phyloP scores from a whole-genome alignment of 495 filamentous ascomycete species.

The Chaetomium tenue region DNA sequence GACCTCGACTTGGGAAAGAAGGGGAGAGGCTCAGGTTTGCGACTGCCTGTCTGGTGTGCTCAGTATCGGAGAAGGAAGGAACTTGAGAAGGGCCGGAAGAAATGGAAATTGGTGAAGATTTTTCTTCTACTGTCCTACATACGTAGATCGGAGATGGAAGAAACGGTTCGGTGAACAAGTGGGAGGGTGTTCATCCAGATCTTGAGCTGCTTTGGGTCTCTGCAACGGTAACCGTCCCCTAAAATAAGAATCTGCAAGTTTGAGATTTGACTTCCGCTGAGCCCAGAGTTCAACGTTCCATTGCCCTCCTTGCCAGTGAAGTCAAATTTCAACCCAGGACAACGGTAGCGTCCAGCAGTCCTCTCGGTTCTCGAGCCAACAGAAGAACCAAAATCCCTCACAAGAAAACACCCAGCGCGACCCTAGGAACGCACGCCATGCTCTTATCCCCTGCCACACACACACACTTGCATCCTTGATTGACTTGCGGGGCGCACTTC shows the following conservation, averaged over 20 bases:
- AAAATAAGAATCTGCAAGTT: conserved; percentile 11
- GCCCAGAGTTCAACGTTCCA: conserved; percentile 1
- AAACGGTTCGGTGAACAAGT: background rate
- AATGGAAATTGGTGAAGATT: too few relatives aligned
- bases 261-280: background rate
- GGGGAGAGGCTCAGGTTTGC: too few relatives aligned
- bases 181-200: background rate
- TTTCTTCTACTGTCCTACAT: too few relatives aligned
- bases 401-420: background rate
- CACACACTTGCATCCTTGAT: background rate
- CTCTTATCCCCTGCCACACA: background rate
- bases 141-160: background rate
- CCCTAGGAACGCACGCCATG: background rate
- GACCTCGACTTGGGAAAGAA: too few relatives aligned
- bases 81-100: too few relatives aligned
- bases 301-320: background rate
- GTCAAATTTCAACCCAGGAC: background rate
- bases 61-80: too few relatives aligned
- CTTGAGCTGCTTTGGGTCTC: background rate
- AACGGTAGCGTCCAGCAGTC: background rate
- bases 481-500: background rate
- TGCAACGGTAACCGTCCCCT: background rate
- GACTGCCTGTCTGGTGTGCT: too few relatives aligned
- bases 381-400: conserved; percentile 1
- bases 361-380: background rate